Conservation (phyloP, 805 yeast species). For the Pichia exigua region DNA sequence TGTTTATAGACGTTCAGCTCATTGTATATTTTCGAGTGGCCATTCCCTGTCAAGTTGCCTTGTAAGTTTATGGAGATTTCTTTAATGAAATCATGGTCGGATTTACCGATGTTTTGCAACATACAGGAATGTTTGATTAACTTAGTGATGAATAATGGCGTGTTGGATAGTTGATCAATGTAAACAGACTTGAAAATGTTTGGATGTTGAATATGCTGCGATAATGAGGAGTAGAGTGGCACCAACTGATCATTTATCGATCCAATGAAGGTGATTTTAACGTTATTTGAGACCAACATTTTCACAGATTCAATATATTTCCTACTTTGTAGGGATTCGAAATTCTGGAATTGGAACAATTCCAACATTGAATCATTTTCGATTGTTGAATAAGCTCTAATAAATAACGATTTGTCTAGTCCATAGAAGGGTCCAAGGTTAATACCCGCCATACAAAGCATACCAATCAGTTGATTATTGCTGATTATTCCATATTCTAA, state of each 20-base stretch:
- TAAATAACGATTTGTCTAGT: conserved; percentile 71
- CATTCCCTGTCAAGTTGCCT: conserved; percentile 91
- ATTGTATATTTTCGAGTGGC: conserved; percentile 85
- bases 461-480: conserved; percentile 45
- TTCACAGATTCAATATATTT: conserved; percentile 62
- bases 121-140: conserved; percentile 68
- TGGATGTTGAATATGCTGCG: conserved; percentile 80
- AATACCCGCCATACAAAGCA: conserved; percentile 92
- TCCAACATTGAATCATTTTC: conserved; percentile 84
- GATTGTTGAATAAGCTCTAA: conserved; percentile 83
- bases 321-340: conserved; percentile 62
- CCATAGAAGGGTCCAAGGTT: conserved; percentile 93
- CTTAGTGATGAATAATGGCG: conserved; percentile 73
- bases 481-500: conserved; percentile 51
- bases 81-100: conserved; percentile 79
- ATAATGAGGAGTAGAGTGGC: conserved; percentile 82
- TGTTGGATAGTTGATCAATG: conserved; percentile 70
- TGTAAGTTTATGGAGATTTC: conserved; percentile 76
- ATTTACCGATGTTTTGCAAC: conserved; percentile 65
- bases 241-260: conserved; percentile 91
- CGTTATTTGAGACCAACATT: conserved; percentile 57
- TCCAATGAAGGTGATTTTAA: conserved; percentile 75
- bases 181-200: conserved; percentile 84
- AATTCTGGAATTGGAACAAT: conserved; percentile 79
- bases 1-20: conserved; percentile 78